phyloP scores from a whole-genome alignment of 2,329 filamentous ascomycete species.

The Metarhizium album region DNA sequence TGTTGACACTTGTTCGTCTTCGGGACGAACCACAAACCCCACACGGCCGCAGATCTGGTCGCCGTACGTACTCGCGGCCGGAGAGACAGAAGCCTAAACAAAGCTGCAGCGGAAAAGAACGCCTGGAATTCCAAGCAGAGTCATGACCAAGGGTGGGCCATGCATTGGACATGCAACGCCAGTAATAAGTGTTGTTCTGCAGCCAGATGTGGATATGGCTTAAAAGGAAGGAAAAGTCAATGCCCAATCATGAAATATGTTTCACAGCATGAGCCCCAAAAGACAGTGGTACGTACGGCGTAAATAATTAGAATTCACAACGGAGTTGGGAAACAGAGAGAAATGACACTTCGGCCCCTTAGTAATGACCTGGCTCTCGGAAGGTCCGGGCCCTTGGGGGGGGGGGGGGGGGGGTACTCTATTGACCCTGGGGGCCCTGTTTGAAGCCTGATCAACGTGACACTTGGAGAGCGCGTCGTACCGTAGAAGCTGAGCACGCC shows the following conservation, averaged over 20 bases:
- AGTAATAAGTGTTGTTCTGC: background rate
- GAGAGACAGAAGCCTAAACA: conserved; percentile 1
- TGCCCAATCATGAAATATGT: conserved; percentile 10
- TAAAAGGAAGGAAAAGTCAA: conserved; percentile 1
- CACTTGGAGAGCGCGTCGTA: conserved; percentile 16
- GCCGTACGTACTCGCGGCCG: conserved; percentile 17
- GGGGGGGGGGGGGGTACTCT: background rate
- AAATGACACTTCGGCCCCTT: background rate
- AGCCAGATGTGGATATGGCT: background rate
- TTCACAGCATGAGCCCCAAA: conserved; percentile 3
- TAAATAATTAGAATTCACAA: background rate
- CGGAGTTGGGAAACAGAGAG: background rate
- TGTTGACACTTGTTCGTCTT: conserved; percentile 26
- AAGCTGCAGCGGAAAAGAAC: conserved; percentile 2
- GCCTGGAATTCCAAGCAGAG: conserved; percentile 3
- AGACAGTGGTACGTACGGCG: background rate
- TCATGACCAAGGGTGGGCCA: conserved; percentile 5
- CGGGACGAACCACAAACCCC: conserved; percentile 29
- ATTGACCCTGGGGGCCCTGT: background rate
- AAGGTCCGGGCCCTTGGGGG: background rate
- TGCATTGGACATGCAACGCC: conserved; percentile 2
- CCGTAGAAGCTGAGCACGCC: background rate
- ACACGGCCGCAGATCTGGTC: conserved; percentile 30
- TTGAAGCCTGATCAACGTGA: conserved; percentile 22
- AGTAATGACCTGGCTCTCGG: background rate